phyloP scores from a whole-genome alignment of 2,329 filamentous ascomycete genomes.

The Nannizziopsis arthrosporioides region DNA sequence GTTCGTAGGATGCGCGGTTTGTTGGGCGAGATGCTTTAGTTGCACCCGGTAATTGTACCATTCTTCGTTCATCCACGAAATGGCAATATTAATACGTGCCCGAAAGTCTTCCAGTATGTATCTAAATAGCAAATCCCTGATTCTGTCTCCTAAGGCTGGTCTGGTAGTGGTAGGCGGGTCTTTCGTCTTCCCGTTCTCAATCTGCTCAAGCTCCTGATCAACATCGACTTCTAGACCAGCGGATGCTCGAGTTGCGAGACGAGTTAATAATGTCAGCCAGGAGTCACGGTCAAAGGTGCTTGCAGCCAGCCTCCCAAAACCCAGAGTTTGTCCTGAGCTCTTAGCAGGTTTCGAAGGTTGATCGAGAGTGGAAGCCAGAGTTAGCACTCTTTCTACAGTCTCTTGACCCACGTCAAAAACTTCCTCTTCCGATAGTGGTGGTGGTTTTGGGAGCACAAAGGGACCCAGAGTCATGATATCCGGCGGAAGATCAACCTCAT shows the following conservation, averaged over 20 bases:
- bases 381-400: slow-evolving; percentile 65
- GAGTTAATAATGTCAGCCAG: slow-evolving; percentile 78
- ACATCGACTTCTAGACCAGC: slow-evolving; percentile 51
- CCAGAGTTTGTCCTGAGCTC: slow-evolving; percentile 39
- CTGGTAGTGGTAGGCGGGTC: slow-evolving; percentile 19
- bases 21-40: slow-evolving; percentile 33
- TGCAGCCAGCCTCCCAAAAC: slow-evolving; percentile 73
- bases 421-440: slow-evolving; percentile 58
- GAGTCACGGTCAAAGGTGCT: slow-evolving; percentile 76
- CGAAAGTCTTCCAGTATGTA: slow-evolving; percentile 91
- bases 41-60: slow-evolving; percentile 82
- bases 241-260: slow-evolving; percentile 68
- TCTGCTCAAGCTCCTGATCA: slow-evolving; percentile 19
- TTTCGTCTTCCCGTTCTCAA: slow-evolving; percentile 19
- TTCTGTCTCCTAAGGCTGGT: slow-evolving; percentile 45
- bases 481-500: slow-evolving; percentile 58
- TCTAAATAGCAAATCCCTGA: slow-evolving; percentile 68
- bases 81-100: slow-evolving; percentile 74
- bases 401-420: slow-evolving; percentile 62
- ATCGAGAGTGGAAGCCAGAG: slow-evolving; percentile 62
- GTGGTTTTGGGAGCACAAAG: slow-evolving; percentile 69
- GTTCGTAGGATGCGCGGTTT: slow-evolving; percentile 36
- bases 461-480: slow-evolving; percentile 52
- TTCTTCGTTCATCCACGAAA: slow-evolving; percentile 91
- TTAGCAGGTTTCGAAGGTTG: slow-evolving; percentile 49